Conservation (phyloP, 2,329 filamentous ascomycete species). For the Diaporthe destruens region DNA sequence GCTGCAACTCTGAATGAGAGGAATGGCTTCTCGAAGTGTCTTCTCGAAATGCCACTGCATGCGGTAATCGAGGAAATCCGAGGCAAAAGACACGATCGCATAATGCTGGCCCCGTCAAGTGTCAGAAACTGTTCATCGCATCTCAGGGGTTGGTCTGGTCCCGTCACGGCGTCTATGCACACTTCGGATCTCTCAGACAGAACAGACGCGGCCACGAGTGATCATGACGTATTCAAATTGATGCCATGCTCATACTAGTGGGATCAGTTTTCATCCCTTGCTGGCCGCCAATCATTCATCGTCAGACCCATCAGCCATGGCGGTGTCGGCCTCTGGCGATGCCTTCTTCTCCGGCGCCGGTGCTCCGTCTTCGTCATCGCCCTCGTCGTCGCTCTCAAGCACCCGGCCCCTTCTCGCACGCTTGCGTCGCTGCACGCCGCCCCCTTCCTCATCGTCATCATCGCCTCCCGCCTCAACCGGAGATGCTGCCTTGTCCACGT, state of each 20-base stretch:
- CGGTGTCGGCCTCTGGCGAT: conserved; percentile 46
- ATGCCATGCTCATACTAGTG: conserved; percentile 4
- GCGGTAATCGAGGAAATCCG: neutral
- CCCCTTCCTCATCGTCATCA: conserved; percentile 63
- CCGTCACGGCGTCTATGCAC: conserved; percentile 25
- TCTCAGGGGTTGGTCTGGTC: conserved; percentile 1
- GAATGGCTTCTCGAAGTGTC: too few species aligned
- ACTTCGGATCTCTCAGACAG: neutral
- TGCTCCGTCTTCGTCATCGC: conserved; percentile 54
- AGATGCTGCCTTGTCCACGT: conserved; percentile 59
- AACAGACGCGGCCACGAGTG: neutral
- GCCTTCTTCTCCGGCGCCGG: conserved; percentile 40
- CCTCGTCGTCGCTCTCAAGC: conserved; percentile 67
- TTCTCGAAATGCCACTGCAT: neutral
- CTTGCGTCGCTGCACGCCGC: conserved; percentile 54
- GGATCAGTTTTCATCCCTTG: neutral
- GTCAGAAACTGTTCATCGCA: conserved; percentile 13
- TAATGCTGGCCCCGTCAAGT: neutral
- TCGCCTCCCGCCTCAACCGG: conserved; percentile 25
- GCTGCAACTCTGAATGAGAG: neutral
- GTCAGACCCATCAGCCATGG: conserved; percentile 52
- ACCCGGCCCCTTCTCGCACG: conserved; percentile 64
- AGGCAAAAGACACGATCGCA: neutral
- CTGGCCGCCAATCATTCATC: conserved; percentile 50
- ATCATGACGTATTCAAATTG: conserved; percentile 3